Evolutionary conservation across 1,284 basidiomycete species (phyloP), one percentile per base, ranked within the genome.

Genomic region (Puccinia polysora): DNA sequence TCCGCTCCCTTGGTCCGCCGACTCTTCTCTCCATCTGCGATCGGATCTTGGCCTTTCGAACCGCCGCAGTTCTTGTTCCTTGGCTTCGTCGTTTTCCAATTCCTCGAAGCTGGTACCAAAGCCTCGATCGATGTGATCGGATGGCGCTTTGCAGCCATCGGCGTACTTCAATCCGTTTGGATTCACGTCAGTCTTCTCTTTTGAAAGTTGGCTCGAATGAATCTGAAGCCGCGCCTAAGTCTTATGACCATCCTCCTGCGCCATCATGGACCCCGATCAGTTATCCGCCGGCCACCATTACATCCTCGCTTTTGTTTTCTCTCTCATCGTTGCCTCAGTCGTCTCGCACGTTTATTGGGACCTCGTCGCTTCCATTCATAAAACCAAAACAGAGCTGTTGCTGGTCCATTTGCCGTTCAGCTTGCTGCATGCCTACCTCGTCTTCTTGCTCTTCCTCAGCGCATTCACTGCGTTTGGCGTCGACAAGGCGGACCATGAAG

Each of bases 381-480:
- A 63, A 23, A 58, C 72, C 18, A 74, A 77, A 65, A 74, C 75
- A 36, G 76, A 77, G 60, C 40, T 77, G 2, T 40, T 79, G 60
- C 78, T 82, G 34, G 79, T 82, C 30, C 80, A 80, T 72, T 76
- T 81, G 8, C 81, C 81, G 28, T 80, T 82, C 75, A 78, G 76
- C 52, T 76, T 80, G 34, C 74, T 74, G 71, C 75, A 77, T 65
- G 75, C 75, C 2, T 77, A 74, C 74, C 68, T 65, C 6, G 52
- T 63, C 58, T 71, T 81, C n/a, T 75, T 80, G 23, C 76, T 81
- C 71, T 76, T 81, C 62, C 76, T 81, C 43, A 76, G 78, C 20
- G 80, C 75, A 2, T 81, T 82, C 73, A 77, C 80, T n/a, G 80
- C 80, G 10, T 80, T 80, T 74, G 74, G 74, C 52, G 53, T 74